Evolutionary conservation across 768 basidiomycete genomes (phyloP).

Genomic region (Trametes cinnabarina): DNA sequence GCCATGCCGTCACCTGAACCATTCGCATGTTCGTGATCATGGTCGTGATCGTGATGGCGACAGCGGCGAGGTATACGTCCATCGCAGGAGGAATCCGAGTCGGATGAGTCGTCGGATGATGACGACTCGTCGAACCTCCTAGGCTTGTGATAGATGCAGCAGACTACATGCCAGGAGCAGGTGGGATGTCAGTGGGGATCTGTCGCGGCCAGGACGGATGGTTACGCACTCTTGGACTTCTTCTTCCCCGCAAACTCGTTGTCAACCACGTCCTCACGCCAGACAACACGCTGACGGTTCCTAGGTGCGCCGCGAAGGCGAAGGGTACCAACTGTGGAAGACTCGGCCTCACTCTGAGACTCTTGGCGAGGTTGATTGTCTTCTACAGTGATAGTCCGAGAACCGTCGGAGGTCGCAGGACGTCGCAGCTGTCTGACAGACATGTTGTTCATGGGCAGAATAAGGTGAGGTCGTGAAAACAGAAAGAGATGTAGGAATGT

Average conservation of each 20-base stretch:
- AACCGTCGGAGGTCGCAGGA: constrained; percentile 31
- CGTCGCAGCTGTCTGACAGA: constrained; percentile 6
- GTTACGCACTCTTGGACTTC: constrained; percentile 83
- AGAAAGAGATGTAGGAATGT: neutral
- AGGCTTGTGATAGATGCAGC: constrained; percentile 92
- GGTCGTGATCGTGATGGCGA: constrained; percentile 17
- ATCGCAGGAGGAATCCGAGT: constrained; percentile 33
- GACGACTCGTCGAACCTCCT: constrained; percentile 79
- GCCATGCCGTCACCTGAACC: constrained; percentile 14
- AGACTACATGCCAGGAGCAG: constrained; percentile 52
- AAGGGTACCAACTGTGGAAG: constrained; percentile 46
- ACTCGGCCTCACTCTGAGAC: constrained; percentile 21
- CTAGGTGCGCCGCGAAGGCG: constrained; percentile 55
- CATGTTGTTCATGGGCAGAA: neutral
- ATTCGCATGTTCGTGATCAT: constrained; percentile 16
- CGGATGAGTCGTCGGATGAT: constrained; percentile 52
- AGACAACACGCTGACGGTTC: constrained; percentile 58
- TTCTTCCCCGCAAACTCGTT: constrained; percentile 90
- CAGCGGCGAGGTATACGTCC: constrained; percentile 9
- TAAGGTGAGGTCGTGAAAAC: too few relatives aligned
- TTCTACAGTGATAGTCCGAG: constrained; percentile 32
- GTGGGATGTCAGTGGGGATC: neutral
- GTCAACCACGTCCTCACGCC: constrained; percentile 85
- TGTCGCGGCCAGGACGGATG: neutral
- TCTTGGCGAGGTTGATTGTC: constrained; percentile 38